Evolutionary conservation across 2,329 filamentous ascomycete species (phyloP), one percentile per base, ranked within the genome.

Genomic region (Fusarium sp.): DNA sequence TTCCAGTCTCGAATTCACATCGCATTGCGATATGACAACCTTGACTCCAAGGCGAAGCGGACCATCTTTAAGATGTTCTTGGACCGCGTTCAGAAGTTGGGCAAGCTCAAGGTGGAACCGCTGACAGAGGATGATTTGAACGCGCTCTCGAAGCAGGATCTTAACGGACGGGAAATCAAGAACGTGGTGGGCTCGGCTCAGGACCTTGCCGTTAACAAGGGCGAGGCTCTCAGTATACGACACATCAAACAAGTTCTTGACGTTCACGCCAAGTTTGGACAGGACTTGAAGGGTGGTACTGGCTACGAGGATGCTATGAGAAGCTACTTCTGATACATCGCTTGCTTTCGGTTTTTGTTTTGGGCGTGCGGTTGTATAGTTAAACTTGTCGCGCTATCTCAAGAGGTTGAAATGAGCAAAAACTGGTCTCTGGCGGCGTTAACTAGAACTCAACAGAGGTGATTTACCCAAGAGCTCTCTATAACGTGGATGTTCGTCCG

Each of bases 1-100:
- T 97, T 97, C 84, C 92, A 96, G 77, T 93, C 90, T 12, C 89
- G 94, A 25, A 97, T 97, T 67, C 93, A 97, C 78, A 91, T 97
- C 73, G 92, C 93, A 0, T 83, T 97, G 11, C 87, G 92, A 29
- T 97, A 97, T 79, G 92, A 92, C 41, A 89, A 91, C 51, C 85
- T 97, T 11, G 90, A 89, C 41, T 79, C 82, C 7, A 91, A 91
- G 74, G 93, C 94, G 12, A 92, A 92, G 81, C 90, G 90, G 73
- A 86, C 88, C 65, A 92, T 97, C 47, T 97, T 95, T 89, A 90
- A 90, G 80, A 91, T 94, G 81, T 97, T 97, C 79, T 84, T 97
- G 41, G 89, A 91, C 61, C 88, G 90, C 34, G 93, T 94, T 6
- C 85, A 87, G 34, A 83, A 87, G 16, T 86, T 90, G 47, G 90